These are phyloP conservation scores for Cyberlindnera xylosilytica DNA, from an alignment of 805 yeast species.

Conservation along the genomic window DNA sequence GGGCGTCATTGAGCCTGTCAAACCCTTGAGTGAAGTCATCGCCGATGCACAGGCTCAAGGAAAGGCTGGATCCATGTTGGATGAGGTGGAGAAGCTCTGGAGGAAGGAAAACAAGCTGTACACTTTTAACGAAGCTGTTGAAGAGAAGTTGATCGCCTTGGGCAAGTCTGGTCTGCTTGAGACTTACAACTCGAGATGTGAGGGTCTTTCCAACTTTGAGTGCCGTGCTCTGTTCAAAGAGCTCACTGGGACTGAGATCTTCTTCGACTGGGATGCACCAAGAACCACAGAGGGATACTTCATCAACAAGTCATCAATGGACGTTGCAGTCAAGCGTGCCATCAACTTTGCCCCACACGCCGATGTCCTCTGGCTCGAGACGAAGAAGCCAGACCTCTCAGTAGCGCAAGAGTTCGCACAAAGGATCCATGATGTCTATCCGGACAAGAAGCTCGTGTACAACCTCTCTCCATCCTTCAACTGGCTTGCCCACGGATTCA, in stretches of 20 bases:
- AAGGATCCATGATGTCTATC: conserved; percentile 43
- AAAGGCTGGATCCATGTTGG: conserved; percentile 32
- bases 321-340: conserved; percentile 52
- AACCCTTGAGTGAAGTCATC: conserved; percentile 45
- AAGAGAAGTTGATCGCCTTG: conserved; percentile 18
- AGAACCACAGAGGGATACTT: conserved; percentile 57
- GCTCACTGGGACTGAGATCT: conserved; percentile 31
- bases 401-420: conserved; percentile 45
- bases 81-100: conserved; percentile 46
- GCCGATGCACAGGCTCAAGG: conserved; percentile 42
- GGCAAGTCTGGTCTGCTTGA: conserved; percentile 29
- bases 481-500: conserved; percentile 57
- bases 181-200: conserved; percentile 22
- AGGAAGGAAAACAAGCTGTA: conserved; percentile 35
- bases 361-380: conserved; percentile 61
- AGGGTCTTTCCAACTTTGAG: conserved; percentile 17
- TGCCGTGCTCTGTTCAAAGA: conserved; percentile 22
- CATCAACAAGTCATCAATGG: conserved; percentile 46
- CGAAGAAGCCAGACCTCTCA: conserved; percentile 52
- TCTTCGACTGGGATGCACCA: conserved; percentile 60
- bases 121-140: conserved; percentile 52
- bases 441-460: conserved; percentile 55
- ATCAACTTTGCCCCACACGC: conserved; percentile 55
- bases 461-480: conserved; percentile 60
- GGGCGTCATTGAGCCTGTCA: conserved; percentile 39